A percentile compares a stretch with the other conserved stretches of the same genome.
phyloP scores from a whole-genome alignment of 345 rosid genomes.

The Eucalyptus cloeziana region DNA sequence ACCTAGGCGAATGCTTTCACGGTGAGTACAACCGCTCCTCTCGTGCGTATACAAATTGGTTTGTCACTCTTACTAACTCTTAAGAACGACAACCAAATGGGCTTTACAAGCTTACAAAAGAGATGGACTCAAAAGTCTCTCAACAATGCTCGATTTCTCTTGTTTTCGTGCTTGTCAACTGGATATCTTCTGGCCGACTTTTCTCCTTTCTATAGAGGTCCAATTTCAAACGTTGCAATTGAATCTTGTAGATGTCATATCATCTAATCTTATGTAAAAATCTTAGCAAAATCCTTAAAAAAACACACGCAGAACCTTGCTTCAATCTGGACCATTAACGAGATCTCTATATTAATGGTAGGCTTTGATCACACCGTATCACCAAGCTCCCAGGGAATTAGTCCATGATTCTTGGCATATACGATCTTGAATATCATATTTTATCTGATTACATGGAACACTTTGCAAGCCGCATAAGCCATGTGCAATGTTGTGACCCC shows the following conservation, averaged over 20 bases:
- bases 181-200: not conserved
- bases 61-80: not conserved
- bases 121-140: not conserved
- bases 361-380: not conserved
- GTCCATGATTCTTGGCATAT: not conserved
- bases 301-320: not conserved
- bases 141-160: not conserved
- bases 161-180: not conserved
- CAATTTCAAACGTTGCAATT: not conserved
- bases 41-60: not conserved
- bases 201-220: not conserved
- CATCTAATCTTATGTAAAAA: not conserved
- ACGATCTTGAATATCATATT: not conserved
- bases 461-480: not conserved
- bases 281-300: not conserved
- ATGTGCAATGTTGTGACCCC: not conserved
- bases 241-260: not conserved
- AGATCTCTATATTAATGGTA: not conserved
- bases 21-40: not conserved
- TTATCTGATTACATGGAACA: not conserved
- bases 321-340: not conserved
- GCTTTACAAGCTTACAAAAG: not conserved
- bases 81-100: not conserved
- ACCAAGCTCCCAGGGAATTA: not conserved
- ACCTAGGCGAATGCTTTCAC: not conserved